Evolutionary conservation across 2,329 filamentous ascomycete genomes (phyloP).

Genomic region (Stemphylium lycopersici): DNA sequence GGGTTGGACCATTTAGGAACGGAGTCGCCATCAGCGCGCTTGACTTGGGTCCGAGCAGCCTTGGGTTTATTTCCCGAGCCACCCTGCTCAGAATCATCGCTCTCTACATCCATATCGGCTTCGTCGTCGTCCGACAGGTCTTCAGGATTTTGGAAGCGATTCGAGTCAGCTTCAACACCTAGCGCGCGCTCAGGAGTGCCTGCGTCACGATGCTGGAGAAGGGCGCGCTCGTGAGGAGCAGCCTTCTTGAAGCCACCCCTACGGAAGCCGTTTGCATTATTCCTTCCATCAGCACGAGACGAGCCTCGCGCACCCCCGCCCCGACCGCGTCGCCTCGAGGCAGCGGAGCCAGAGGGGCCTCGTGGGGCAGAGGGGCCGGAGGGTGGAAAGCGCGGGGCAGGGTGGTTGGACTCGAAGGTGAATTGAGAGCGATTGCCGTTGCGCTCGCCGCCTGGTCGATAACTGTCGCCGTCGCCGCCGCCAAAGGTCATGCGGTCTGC

Average conservation of each 20-base stretch:
- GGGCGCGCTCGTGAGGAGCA: slow-evolving; percentile 52
- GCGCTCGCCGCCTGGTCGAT: slow-evolving; percentile 29
- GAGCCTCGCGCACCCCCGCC: slow-evolving; percentile 25
- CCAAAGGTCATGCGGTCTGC: slow-evolving; percentile 40
- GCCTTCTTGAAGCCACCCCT: slow-evolving; percentile 29
- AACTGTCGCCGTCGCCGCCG: slow-evolving; percentile 34
- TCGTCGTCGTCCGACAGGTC: slow-evolving; percentile 50
- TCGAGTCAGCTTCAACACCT: slow-evolving; percentile 51
- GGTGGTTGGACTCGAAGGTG: slow-evolving; percentile 40
- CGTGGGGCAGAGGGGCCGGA: slow-evolving; percentile 29
- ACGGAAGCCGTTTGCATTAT: slow-evolving; percentile 23
- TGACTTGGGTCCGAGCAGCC: slow-evolving; percentile 24
- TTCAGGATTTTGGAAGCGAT: slow-evolving; percentile 50
- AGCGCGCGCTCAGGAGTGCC: slow-evolving; percentile 53
- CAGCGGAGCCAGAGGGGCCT: slow-evolving; percentile 9
- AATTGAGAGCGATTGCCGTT: slow-evolving; percentile 36
- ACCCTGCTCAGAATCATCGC: slow-evolving; percentile 22
- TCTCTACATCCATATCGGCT: slow-evolving; percentile 41
- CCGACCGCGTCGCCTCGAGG: slow-evolving; percentile 23
- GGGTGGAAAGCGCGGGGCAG: slow-evolving; percentile 40
- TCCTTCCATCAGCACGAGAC: slow-evolving; percentile 21
- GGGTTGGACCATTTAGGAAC: slow-evolving; percentile 92
- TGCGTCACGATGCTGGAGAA: slow-evolving; percentile 51
- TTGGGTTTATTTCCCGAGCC: slow-evolving; percentile 32
- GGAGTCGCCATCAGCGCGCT: slow-evolving; percentile 39